phyloP scores from a whole-genome alignment of 2,329 filamentous ascomycete species.

The Claviceps cyperi region DNA sequence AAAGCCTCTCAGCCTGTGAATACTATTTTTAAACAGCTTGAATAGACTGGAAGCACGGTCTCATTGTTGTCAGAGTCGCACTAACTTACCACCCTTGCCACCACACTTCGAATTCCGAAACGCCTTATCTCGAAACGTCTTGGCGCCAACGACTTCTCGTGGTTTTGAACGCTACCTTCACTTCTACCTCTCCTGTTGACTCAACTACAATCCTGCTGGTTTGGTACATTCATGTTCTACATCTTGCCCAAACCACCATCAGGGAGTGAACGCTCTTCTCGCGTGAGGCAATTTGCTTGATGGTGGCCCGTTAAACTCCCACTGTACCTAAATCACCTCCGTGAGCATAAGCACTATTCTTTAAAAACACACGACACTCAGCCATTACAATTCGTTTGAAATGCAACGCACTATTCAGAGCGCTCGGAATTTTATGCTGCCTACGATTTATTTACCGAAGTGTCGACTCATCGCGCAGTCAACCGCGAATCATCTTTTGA shows the following conservation, averaged over 20 bases:
- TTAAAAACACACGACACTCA: neutral
- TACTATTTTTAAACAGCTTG: neutral
- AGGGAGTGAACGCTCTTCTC: neutral
- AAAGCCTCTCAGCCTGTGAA: neutral
- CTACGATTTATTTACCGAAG: neutral
- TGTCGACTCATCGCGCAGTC: neutral
- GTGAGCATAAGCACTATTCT: neutral
- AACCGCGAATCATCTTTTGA: neutral
- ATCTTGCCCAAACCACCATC: neutral
- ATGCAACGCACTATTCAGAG: neutral
- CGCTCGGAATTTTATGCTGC: neutral
- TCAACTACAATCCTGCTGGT: neutral
- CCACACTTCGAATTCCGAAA: neutral
- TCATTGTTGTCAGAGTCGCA: neutral
- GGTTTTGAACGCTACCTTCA: neutral
- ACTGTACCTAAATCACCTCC: neutral
- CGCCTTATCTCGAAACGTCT: neutral
- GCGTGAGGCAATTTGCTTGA: neutral
- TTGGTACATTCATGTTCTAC: neutral
- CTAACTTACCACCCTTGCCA: neutral
- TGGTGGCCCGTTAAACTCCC: too few species aligned
- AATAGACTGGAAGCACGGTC: neutral
- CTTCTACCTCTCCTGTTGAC: neutral
- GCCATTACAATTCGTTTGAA: neutral
- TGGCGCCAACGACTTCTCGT: neutral